Evolutionary conservation across 495 filamentous ascomycete species (phyloP).

Genomic region (Lichina pygmaea): DNA sequence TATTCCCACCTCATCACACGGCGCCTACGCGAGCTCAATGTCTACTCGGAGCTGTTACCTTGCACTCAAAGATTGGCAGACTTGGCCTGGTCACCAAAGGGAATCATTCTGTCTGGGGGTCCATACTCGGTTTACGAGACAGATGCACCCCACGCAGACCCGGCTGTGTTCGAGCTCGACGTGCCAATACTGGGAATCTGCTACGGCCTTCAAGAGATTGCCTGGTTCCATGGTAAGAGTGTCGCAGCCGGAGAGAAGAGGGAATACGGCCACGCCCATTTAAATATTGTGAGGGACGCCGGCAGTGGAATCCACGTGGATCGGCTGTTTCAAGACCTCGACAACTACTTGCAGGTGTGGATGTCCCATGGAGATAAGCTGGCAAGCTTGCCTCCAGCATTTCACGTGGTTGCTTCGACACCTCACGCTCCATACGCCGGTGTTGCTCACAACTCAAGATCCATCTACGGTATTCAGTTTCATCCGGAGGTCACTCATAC

Average conservation of each 20-base stretch:
- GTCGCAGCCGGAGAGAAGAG: conserved; percentile 44
- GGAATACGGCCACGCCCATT: conserved; percentile 43
- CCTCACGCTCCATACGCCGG: conserved; percentile 52
- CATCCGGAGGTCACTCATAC: conserved; percentile 70
- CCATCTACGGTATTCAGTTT: conserved; percentile 57
- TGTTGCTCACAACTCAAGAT: conserved; percentile 47
- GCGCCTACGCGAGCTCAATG: conserved; percentile 50
- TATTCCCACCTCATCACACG: conserved; percentile 53
- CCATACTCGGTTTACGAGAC: conserved; percentile 50
- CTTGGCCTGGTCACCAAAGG: conserved; percentile 56
- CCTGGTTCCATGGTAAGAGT: conserved; percentile 42
- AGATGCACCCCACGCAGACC: conserved; percentile 51
- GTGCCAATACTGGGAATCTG: conserved; percentile 57
- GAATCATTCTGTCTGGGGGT: conserved; percentile 53
- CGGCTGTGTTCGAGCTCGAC: conserved; percentile 49
- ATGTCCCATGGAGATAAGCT: conserved; percentile 86
- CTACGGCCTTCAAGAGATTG: conserved; percentile 65
- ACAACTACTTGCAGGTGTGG: conserved; percentile 39
- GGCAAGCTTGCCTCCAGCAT: conserved; percentile 37
- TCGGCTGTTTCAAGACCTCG: conserved; percentile 41
- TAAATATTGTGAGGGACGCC: conserved; percentile 23
- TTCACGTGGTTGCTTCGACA: conserved; percentile 45
- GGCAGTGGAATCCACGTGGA: conserved; percentile 29
- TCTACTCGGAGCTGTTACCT: conserved; percentile 80
- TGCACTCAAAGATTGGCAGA: conserved; percentile 70